phyloP scores from a whole-genome alignment of 768 basidiomycete genomes.

The Boletellus emodensis region DNA sequence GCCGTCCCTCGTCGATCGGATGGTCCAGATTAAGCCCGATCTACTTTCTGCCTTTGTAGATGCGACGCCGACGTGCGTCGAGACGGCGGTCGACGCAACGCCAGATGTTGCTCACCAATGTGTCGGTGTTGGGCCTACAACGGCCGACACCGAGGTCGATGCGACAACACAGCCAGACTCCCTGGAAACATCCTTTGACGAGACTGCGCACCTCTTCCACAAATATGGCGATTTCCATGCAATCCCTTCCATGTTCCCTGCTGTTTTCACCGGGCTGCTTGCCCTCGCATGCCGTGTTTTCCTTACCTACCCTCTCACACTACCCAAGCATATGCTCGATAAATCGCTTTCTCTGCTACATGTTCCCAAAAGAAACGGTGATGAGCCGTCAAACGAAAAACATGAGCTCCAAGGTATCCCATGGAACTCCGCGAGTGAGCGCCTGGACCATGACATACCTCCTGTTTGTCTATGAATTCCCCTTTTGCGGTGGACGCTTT shows the following conservation, averaged over 20 bases:
- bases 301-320: constrained; percentile 46
- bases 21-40: constrained; percentile 39
- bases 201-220: constrained; percentile 19
- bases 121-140: constrained; percentile 26
- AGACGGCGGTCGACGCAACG: constrained; percentile 45
- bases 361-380: constrained; percentile 27
- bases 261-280: constrained; percentile 36
- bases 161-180: constrained; percentile 23
- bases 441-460: constrained; percentile 32
- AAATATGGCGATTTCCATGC: constrained; percentile 29
- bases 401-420: constrained; percentile 25
- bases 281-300: constrained; percentile 47
- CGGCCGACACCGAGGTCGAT: constrained; percentile 33
- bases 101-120: constrained; percentile 32
- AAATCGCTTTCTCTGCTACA: constrained; percentile 34
- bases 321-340: constrained; percentile 43
- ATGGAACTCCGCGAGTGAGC: constrained; percentile 24
- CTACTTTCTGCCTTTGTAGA: constrained; percentile 44
- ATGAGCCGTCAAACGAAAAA: constrained; percentile 28
- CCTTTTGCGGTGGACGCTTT: constrained; percentile 32
- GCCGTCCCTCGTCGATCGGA: constrained; percentile 35
- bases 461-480: constrained; percentile 51
- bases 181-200: constrained; percentile 23
- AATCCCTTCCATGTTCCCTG: constrained; percentile 26
- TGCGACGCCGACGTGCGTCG: constrained; percentile 46